Conservation (phyloP, 257 asterid genomes). For the Solanum etuberosum region DNA sequence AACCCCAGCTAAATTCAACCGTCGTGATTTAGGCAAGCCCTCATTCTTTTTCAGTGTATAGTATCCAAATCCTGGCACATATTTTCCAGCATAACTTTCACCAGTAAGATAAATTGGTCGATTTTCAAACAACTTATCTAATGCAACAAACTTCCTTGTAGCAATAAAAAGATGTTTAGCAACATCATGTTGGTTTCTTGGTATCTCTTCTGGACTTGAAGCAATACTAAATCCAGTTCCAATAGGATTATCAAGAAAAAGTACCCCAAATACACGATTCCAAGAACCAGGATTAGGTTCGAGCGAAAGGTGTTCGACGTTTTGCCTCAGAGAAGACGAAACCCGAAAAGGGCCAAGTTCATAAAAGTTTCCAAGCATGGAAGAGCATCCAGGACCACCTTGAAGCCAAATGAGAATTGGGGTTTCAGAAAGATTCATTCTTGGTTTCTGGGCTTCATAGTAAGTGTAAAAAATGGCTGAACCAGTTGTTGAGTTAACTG, state of each 20-base stretch:
- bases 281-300: conserved; percentile 61
- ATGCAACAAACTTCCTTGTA: conserved; percentile 28
- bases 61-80: conserved; percentile 66
- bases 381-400: conserved; percentile 89
- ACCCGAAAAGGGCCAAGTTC: conserved; percentile 79
- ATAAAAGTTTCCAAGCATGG: conserved; percentile 63
- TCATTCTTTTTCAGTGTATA: conserved; percentile 44
- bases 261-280: conserved; percentile 59
- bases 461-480: conserved; percentile 70
- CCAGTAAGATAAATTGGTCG: conserved; percentile 67
- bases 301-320: conserved; percentile 23
- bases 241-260: conserved; percentile 76
- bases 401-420: conserved; percentile 79
- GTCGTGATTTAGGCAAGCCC: conserved; percentile 8
- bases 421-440: conserved; percentile 17
- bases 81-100: conserved; percentile 85
- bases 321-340: conserved; percentile 4
- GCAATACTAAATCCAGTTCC: conserved; percentile 74
- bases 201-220: conserved; percentile 48
- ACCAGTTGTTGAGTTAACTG: conserved; percentile 52
- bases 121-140: conserved; percentile 27
- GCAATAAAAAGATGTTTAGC: conserved; percentile 64
- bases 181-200: conserved; percentile 49
- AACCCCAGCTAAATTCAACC: conserved; percentile 54
- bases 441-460: conserved; percentile 53